Base-by-base conservation (phyloP, 805 yeast species). In the Soucietia sequanensis region DNA sequence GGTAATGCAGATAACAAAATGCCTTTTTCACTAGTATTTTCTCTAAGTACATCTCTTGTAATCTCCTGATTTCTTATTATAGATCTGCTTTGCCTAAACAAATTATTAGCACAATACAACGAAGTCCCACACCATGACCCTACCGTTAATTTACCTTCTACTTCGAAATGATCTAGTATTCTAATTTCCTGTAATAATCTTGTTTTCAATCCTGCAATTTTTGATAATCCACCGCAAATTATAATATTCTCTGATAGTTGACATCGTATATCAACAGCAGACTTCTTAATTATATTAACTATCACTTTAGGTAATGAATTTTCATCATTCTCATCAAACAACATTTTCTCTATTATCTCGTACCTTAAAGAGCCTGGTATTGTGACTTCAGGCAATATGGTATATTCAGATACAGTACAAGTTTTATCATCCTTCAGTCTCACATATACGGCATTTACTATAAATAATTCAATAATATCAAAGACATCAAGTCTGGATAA, bases 41-140 rank as follows among this genome's bases (percentile, higher is more conserved):
- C 44, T 15, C 31, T 35, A 10, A 54, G 25, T 1, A 16, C 20
- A 4, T 55, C 58, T 22, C 47, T 48, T 1, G 58, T 47, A 4
- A 54, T 43, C 32, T 56, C 62, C 15, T 39, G 38, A 4, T 42
- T 35, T 27, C 49, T 53, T 40, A 58, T 42, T 6, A 36, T 35
- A 11, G 28, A 32, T 16, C 48, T 39, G n/a, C 40, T 36, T 16
- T 52, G 44, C 15, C 34, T 27, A 5, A 33, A 32, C 17, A 52
- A 33, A 1, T 47, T 40, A 3, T 52, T 44, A 3, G 61, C 46
- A 20, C 46, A 47, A 34, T 61, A 62, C 19, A 60, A 37, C 3
- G 67, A 61, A 18, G 55, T 48, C 4, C 65, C 65, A 6, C 48
- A 39, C 67, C 67, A 62, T 2, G 58, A 38, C 1, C 67, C 66